Conservation (phyloP, 495 filamentous ascomycete species). For the Trichoderma reesei region DNA sequence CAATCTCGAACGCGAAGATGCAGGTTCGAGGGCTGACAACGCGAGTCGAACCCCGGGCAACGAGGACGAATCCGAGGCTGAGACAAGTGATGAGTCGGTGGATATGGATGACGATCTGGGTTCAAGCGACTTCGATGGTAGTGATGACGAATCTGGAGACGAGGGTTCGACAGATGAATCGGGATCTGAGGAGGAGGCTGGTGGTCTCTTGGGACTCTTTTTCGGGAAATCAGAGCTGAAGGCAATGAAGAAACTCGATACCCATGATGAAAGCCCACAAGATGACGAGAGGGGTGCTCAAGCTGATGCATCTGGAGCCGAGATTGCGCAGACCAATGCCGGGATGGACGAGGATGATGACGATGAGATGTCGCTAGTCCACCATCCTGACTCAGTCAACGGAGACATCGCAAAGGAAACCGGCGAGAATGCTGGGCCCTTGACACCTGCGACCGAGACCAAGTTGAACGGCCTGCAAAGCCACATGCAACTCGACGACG, state of each 20-base stretch:
- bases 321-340: conserved; percentile 16
- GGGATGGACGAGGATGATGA: background rate
- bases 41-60: conserved; percentile 16
- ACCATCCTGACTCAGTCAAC: background rate
- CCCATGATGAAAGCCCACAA: conserved; percentile 7
- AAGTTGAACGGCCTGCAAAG: background rate
- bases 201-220: conserved; percentile 52
- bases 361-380: conserved; percentile 6
- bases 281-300: background rate
- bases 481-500: background rate
- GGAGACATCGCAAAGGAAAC: background rate
- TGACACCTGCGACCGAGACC: background rate
- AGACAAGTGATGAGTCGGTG: conserved; percentile 67
- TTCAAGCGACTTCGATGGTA: conserved; percentile 44
- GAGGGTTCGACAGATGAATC: conserved; percentile 17
- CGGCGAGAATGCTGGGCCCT: background rate
- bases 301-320: background rate
- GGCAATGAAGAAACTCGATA: conserved; percentile 25
- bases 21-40: conserved; percentile 13
- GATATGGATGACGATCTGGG: conserved; percentile 84
- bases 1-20: conserved; percentile 16
- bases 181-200: background rate
- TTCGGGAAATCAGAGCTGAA: conserved; percentile 39
- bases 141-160: conserved; percentile 33
- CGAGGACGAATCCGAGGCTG: conserved; percentile 37